Conservation (phyloP, 306 rosid species). For the Trichosanthes truncata region DNA sequence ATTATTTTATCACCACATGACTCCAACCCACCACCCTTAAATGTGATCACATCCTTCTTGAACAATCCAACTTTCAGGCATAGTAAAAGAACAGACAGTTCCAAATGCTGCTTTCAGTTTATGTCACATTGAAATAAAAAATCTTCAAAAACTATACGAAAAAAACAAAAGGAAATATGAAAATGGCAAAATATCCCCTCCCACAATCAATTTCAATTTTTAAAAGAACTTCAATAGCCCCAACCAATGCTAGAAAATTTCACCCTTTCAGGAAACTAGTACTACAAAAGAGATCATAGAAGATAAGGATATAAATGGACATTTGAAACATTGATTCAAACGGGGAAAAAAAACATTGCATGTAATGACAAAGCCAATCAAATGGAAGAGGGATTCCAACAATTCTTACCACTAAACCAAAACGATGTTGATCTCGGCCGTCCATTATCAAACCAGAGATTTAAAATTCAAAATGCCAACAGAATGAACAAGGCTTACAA, state of each 20-base stretch:
- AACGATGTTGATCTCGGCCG: background rate
- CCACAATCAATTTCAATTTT: background rate
- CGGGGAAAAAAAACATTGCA: background rate
- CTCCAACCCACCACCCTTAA: background rate
- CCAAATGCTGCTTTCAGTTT: background rate
- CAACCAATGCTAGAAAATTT: background rate
- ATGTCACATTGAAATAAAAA: background rate
- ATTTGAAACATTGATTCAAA: background rate
- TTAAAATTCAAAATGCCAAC: background rate
- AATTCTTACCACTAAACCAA: constrained; percentile 13
- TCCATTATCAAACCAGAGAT: background rate
- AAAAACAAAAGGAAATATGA: background rate
- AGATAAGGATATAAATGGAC: background rate
- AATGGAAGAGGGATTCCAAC: background rate
- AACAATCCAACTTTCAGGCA: background rate
- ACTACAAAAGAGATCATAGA: background rate
- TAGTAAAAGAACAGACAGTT: background rate
- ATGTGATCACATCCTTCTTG: background rate
- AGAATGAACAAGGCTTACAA: background rate
- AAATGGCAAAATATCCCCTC: background rate
- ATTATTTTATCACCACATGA: background rate
- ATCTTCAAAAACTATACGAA: background rate
- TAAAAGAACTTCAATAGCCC: background rate
- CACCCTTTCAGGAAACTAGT: background rate
- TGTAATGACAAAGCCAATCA: background rate